Percentiles rank a stretch among this genome's conserved stretches.
Evolutionary conservation across 371 early-diverging fungal species (phyloP).

Genomic region (Batkoa obscura): DNA sequence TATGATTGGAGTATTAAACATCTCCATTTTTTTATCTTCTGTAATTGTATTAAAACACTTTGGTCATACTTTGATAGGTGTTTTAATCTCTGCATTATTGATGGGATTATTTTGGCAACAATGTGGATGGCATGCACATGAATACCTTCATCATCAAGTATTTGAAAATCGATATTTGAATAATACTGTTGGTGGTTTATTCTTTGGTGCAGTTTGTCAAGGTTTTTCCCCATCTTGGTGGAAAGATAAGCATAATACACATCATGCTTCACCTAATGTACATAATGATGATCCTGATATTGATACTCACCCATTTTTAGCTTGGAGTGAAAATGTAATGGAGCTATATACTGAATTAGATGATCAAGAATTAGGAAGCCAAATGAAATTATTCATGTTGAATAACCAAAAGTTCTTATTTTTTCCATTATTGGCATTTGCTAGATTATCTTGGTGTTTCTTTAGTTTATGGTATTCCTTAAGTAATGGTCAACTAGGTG

Average conservation of each 20-base stretch:
- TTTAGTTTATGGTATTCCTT: slow-evolving; percentile 42
- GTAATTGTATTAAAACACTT: slow-evolving; percentile 19
- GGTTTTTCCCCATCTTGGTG: slow-evolving; percentile 64
- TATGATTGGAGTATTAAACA: slow-evolving; percentile 34
- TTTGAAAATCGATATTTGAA: slow-evolving; percentile 46
- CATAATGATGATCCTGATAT: slow-evolving; percentile 75
- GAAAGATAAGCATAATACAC: slow-evolving; percentile 84
- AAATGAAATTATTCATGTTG: slow-evolving; percentile 41
- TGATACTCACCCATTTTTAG: slow-evolving; percentile 61
- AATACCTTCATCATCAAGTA: slow-evolving; percentile 70
- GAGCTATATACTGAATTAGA: slow-evolving; percentile 43
- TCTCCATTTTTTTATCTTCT: slow-evolving; percentile 27
- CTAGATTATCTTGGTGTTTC: slow-evolving; percentile 56
- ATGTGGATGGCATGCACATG: slow-evolving; percentile 76
- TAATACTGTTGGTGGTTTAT: slow-evolving; percentile 32
- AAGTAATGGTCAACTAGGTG: slow-evolving; percentile 27
- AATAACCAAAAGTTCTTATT: slow-evolving; percentile 57
- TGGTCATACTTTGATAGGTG: slow-evolving; percentile 14
- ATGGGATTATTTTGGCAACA: slow-evolving; percentile 74
- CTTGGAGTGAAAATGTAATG: slow-evolving; percentile 69
- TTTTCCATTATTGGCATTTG: slow-evolving; percentile 62
- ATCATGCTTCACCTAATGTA: slow-evolving; percentile 69
- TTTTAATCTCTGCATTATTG: slow-evolving; percentile 31
- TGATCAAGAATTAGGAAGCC: slow-evolving; percentile 28
- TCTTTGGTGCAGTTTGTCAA: slow-evolving; percentile 60